Evolutionary conservation across 2,329 filamentous ascomycete species (phyloP), one percentile per base, ranked within the genome.

Genomic region (Trematosphaeria pertusa): DNA sequence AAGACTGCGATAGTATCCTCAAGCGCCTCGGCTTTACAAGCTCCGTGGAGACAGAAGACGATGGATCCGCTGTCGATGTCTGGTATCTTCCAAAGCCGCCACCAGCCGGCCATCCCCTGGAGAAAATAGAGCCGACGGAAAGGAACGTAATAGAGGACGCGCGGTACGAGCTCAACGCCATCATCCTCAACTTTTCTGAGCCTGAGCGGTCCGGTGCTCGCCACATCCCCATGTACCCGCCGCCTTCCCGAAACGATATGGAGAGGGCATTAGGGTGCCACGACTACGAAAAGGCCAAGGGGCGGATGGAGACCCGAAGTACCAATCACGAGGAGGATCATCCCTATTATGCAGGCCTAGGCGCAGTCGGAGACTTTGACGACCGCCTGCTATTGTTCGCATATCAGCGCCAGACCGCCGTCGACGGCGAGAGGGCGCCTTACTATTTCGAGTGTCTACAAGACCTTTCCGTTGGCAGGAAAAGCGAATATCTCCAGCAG

Each of bases 371-470:
- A 30, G 81, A 87, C 60, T 87, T 88, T 66, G 78, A 81, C 4
- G 83, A 88, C 59, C 61, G 73, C 1, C 70, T 86, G n/a, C 71
- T 90, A 14, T 71, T 78, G 20, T 87, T 84, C 65, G 82, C 84
- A 3, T 89, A 83, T 61, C 75, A 82, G 18, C 76, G 81, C 24
- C 87, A 89, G 69, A 72, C 78, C 18, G 64, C 72, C 7, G 79
- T 77, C 39, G 84, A 89, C 63, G 76, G 78, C 15, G 53, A 59
- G 15, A 81, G 82, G 49, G 73, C 74, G 14, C 70, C 84, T 2
- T 83, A 84, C 61, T 89, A 88, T 64, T 78, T 88, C 49, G 81
- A 86, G 65, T 87, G 83, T 58, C 73, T 90, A n/a, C 77, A 81
- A 55, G 74, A 78, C 36, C 80, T 89, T 42, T 81, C 81, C 12